These are phyloP conservation scores for Ophiostoma triangulosporum DNA, from an alignment of 2,329 filamentous ascomycete genomes.

Conservation along the genomic window DNA sequence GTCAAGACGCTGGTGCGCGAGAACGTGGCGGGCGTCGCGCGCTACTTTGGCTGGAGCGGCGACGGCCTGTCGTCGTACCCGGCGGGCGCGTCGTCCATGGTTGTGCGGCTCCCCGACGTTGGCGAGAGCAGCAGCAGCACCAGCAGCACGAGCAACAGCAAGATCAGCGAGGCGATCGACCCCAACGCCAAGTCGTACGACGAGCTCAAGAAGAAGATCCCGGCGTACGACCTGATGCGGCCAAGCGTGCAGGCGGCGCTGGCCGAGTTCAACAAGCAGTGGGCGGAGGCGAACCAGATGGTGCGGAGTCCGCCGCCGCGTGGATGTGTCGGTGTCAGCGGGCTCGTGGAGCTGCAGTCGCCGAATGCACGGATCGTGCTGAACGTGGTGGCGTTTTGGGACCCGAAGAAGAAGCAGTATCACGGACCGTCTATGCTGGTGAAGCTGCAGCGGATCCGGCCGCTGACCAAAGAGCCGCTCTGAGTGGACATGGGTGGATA, in stretches of 20 bases:
- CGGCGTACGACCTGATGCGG: slow-evolving; percentile 12
- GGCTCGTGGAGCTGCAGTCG: slow-evolving; percentile 39
- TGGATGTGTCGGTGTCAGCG: slow-evolving; percentile 39
- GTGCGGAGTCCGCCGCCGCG: slow-evolving; percentile 30
- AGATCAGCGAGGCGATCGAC: neutral
- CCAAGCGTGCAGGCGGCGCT: slow-evolving; percentile 22
- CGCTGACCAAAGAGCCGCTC: slow-evolving; percentile 24
- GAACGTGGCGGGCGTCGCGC: slow-evolving; percentile 29
- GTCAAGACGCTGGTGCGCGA: slow-evolving; percentile 32
- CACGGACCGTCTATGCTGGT: slow-evolving; percentile 25
- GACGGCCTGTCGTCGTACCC: slow-evolving; percentile 4
- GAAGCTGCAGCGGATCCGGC: slow-evolving; percentile 29
- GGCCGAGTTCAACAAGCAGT: slow-evolving; percentile 23
- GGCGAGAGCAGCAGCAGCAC: neutral
- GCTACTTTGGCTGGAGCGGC: slow-evolving; percentile 28
- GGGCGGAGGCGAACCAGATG: slow-evolving; percentile 33
- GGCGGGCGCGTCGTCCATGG: neutral
- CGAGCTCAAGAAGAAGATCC: neutral
- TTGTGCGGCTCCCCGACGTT: neutral
- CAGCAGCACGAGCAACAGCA: neutral
- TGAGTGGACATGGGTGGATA: neutral
- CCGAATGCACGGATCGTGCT: slow-evolving; percentile 33
- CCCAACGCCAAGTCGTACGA: slow-evolving; percentile 2
- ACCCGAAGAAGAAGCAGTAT: slow-evolving; percentile 38
- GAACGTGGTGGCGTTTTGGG: slow-evolving; percentile 39